Evolutionary conservation across 2,329 filamentous ascomycete genomes (phyloP), one percentile per base, ranked within the genome.

Genomic region (Akanthomyces uredinophilus): DNA sequence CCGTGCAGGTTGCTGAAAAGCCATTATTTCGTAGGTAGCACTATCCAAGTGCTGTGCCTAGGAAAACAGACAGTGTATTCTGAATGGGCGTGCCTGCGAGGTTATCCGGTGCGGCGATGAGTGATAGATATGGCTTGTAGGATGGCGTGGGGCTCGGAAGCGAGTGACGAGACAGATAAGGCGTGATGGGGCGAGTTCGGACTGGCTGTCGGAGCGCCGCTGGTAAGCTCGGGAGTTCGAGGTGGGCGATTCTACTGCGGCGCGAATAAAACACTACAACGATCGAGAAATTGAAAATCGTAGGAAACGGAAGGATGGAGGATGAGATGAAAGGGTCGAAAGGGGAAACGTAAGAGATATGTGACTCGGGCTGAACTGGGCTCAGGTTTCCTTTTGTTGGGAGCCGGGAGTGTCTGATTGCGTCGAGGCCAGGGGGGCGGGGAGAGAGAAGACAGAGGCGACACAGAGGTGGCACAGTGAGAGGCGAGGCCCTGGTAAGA

Each of bases 1-100:
- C 63, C 81, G 79, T 43, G 83, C 81, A 51, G 84, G 80, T 68
- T 87, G 84, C 65, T 85, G 85, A 68, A 87, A 87, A 65, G 83
- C 82, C 82, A 85, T 86, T 63, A 53, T 67, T 49, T 41, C 20
- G 24, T 39, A 16, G 41, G 49, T 39, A 54, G 39, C 58, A 53
- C 47, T 46, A 24, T 27, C n/a, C 22, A 32, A 27, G 44, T 44
- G 58, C 27, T 5, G 49, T 27, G 47, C 20, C 43, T 49, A 39
- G n/a, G n/a, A n/a, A n/a, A 10, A 35, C 14, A 39, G 24, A 20
- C 8, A 10, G 20, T n/a, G n/a, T 20, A 14, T 32, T 22, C 22
- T 3, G 24, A 16, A 44, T 18, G 16, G 24, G 4, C 4, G 53
- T 55, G 22, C 37, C 16, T 54, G 39, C 24, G 39, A 44, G 24